Base-by-base conservation (phyloP, 2,329 filamentous ascomycete species). In the Diplodia sapinea region DNA sequence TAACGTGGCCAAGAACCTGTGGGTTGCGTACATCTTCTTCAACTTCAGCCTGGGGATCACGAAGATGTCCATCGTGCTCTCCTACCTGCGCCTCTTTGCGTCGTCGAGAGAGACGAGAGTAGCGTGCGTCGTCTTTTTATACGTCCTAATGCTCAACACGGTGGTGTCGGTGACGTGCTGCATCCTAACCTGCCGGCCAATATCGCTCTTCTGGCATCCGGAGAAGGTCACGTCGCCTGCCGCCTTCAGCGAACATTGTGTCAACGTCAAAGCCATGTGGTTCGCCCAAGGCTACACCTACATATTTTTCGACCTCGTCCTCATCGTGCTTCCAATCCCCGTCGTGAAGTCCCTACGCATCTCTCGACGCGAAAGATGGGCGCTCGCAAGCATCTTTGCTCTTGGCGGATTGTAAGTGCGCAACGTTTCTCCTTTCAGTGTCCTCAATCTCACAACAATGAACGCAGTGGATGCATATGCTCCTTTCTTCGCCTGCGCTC, bases 11-110 rank as follows among this genome's bases (percentile, higher is more conserved):
- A 31, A 59, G 56, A 50, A 67, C 20, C n/a, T 62, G 11, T 56
- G 56, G 15, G 56, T 38, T 20, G 65, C n/a, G 0, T 67, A 64
- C 36, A 65, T 62, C 9, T 9, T 68, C 8, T 81, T 84, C 63
- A 87, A 87, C 75, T 86, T 86, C 70, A 82, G 82, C 51, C 82
- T 86, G 68, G 85, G 84, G 72, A 74, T 85, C 38, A 85, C 83
- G 2, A 87, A 87, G 70, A 74, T 81, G 1, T 86, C 84, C 3
- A 84, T 86, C 59, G 73, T 86, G 6, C 74, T 85, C 5, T 79
- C 87, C 13, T 87, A 86, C 71, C 82, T 84, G 26, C 82, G 84
- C 31, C 84, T 86, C 59, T 87, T 87, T 67, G 76, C 78, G 73
- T 86, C 86, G 69, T 79, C 80, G 9, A 76, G 79, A 2, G 74